phyloP scores from a whole-genome alignment of 2,329 filamentous ascomycete species.

The Fulvia fulva region DNA sequence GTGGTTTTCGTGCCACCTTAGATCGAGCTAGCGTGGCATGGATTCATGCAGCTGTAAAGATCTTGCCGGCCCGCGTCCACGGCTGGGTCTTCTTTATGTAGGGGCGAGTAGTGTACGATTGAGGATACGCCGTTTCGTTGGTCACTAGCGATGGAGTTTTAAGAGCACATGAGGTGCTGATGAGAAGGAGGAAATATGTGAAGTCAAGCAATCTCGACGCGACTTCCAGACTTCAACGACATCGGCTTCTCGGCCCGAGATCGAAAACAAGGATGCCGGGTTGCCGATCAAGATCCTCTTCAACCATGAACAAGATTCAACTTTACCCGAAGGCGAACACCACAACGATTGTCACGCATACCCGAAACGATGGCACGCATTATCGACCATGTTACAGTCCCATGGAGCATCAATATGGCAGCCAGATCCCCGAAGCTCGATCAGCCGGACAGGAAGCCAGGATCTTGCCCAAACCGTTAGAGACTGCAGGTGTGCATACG shows the following conservation, averaged over 20 bases:
- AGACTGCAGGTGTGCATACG: slow-evolving; percentile 1
- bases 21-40: neutral
- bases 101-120: neutral
- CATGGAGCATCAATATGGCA: neutral
- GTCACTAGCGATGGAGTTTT: neutral
- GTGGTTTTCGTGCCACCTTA: neutral
- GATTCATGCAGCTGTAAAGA: neutral
- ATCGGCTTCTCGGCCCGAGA: neutral
- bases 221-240: neutral
- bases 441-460: neutral
- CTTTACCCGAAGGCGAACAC: neutral
- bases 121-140: neutral
- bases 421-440: neutral
- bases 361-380: neutral
- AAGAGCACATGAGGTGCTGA: too few species aligned
- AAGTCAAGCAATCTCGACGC: neutral
- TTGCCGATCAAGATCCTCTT: neutral
- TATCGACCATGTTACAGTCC: neutral
- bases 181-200: neutral
- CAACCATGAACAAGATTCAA: neutral
- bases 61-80: neutral
- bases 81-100: neutral
- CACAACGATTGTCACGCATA: neutral
- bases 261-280: neutral
- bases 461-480: neutral